Conservation (phyloP, 2,329 filamentous ascomycete species). For the Teratosphaeriaceae sp. region DNA sequence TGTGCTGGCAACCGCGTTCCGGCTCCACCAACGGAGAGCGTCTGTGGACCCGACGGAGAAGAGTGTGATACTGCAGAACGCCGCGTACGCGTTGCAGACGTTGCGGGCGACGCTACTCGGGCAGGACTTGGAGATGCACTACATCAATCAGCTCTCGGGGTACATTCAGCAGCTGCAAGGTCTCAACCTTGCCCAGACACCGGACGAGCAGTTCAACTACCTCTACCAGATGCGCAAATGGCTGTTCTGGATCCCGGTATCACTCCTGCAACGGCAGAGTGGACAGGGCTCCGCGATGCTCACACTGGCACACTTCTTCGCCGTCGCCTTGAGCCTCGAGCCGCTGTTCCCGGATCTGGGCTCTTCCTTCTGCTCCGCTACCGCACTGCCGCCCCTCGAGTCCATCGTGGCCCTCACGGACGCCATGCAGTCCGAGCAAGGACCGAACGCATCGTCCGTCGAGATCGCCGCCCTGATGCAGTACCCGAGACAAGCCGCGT, state of each 20-base stretch:
- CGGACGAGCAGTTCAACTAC: constrained; percentile 82
- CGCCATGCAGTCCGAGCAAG: constrained; percentile 49
- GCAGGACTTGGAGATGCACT: constrained; percentile 42
- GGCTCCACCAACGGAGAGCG: constrained; percentile 11
- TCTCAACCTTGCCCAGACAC: constrained; percentile 39
- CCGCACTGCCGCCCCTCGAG: constrained; percentile 75
- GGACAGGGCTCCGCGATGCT: constrained; percentile 72
- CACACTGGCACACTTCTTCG: constrained; percentile 87
- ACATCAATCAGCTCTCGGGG: constrained; percentile 42
- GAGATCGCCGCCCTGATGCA: constrained; percentile 42
- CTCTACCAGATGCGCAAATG: constrained; percentile 83
- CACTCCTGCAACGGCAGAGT: constrained; percentile 69
- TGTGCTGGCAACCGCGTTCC: constrained; percentile 17
- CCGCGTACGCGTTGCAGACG: constrained; percentile 37
- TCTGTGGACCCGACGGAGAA: constrained; percentile 19
- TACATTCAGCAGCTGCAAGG: constrained; percentile 41
- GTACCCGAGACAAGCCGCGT: constrained; percentile 38
- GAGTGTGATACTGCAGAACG: constrained; percentile 30
- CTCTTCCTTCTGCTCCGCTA: constrained; percentile 63
- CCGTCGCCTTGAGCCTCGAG: constrained; percentile 78
- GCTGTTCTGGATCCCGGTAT: constrained; percentile 93
- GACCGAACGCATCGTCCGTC: constrained; percentile 35
- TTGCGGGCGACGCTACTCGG: constrained; percentile 37
- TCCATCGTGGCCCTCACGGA: constrained; percentile 74
- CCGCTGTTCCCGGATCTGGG: constrained; percentile 88